Evolutionary conservation across 441 rosid genomes (phyloP), one percentile per base, ranked within the genome.

Genomic region (Erodium chrysanthum): DNA sequence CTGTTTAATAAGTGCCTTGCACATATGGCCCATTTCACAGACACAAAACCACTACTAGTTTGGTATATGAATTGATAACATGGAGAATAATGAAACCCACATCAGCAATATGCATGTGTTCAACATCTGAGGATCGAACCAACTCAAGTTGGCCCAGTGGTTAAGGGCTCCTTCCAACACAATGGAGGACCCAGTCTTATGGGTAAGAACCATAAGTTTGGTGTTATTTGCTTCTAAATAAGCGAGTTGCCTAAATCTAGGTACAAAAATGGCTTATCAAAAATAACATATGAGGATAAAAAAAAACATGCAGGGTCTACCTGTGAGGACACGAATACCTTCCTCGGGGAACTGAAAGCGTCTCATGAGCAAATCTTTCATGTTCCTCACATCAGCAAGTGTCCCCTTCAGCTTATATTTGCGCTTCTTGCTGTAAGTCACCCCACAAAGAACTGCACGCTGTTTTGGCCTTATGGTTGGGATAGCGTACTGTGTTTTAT

Each of bases 361-460:
- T 0, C 0, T 10, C 4, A 74, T 59, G 67, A 74, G 35, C 73
- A 70, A 37, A 35, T 70, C 56, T 66, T 70, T 74, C 73, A 70
- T 74, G 73, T 31, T 35, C 65, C 37, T 66, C 31, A 70, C 77
- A 61, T 74, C 67, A 48, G 70, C 62, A 63, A 74, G 17, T 3
- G 68, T 69, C 40, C 74, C 77, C 64, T 66, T 66, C 27, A 74
- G 67, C 63, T 70, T 64, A 64, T 70, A 66, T 71, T 62, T 66
- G 64, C 22, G 62, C 58, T 70, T 70, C 71, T 54, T 66, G 29
- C 17, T 25, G 61, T 72, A 72, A 22, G 50, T 60, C 27, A 72
- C 75, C n/a, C 68, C 73, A 9, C 73, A 64, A 3, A 74, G 63
- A 56, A 74, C 46, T 6, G 77, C 73, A 8, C 77, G 70, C 70